Conservation (phyloP, 106 monocot genomes). For the Phalaenopsis aphrodite region DNA sequence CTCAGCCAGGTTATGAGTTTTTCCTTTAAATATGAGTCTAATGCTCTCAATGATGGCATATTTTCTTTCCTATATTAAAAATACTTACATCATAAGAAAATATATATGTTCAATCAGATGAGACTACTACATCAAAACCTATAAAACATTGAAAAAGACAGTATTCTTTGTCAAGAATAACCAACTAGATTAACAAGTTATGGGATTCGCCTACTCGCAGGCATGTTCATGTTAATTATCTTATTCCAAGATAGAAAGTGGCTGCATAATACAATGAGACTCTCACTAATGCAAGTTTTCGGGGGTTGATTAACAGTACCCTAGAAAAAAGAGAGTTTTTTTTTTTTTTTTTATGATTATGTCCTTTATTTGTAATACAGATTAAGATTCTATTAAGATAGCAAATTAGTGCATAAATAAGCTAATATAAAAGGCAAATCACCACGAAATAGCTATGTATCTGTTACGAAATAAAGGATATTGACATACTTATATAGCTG, state of each 20-base stretch:
- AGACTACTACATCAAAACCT: neutral
- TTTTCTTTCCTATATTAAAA: constrained; percentile 43
- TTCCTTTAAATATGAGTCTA: constrained; percentile 73
- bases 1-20: constrained; percentile 82
- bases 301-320: neutral
- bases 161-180: neutral
- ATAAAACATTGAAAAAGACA: neutral
- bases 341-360: too few relatives aligned
- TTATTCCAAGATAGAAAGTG: neutral
- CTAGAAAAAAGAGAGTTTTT: too few relatives aligned
- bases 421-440: too few relatives aligned
- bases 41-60: constrained; percentile 46
- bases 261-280: neutral
- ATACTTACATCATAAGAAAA: neutral
- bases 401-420: too few relatives aligned
- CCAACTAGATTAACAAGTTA: neutral
- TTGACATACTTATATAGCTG: neutral
- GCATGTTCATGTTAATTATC: neutral
- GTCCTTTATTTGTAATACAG: too few relatives aligned
- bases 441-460: too few relatives aligned
- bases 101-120: neutral
- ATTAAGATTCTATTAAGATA: too few relatives aligned
- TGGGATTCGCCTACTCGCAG: neutral
- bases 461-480: neutral
- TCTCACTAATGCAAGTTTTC: neutral